Evolutionary conservation across 2,329 filamentous ascomycete genomes (phyloP).

Genomic region (Botryosphaeria agaves): DNA sequence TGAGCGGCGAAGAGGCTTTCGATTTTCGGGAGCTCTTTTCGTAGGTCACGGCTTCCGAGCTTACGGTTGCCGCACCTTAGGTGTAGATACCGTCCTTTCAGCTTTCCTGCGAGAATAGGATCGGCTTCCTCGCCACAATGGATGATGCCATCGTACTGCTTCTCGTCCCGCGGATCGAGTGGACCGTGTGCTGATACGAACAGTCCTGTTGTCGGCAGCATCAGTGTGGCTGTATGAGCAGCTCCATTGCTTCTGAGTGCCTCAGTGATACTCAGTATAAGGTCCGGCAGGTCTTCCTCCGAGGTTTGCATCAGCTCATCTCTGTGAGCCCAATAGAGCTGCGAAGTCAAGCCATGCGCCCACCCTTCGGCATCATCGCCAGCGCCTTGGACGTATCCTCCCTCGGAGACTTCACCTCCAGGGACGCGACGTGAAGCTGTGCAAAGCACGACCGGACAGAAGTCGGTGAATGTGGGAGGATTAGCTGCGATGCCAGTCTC

Average conservation of each 20-base stretch:
- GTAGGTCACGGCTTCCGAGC: constrained; percentile 66
- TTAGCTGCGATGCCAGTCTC: constrained; percentile 35
- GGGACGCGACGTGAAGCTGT: constrained; percentile 61
- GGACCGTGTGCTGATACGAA: constrained; percentile 23
- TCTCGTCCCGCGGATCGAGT: constrained; percentile 18
- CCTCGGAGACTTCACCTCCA: constrained; percentile 50
- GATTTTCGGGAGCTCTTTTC: constrained; percentile 48
- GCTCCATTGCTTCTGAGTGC: constrained; percentile 4
- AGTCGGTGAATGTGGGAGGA: constrained; percentile 34
- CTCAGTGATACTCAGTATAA: constrained; percentile 26
- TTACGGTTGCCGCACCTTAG: constrained; percentile 58
- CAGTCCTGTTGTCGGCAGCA: constrained; percentile 23
- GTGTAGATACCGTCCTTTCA: constrained; percentile 31
- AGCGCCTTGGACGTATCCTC: constrained; percentile 81
- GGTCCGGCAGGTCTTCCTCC: constrained; percentile 44
- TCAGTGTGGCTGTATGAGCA: constrained; percentile 15
- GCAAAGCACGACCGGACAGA: constrained; percentile 63
- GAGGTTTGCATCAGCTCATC: constrained; percentile 40
- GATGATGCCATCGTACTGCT: constrained; percentile 21
- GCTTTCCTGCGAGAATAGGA: constrained; percentile 7
- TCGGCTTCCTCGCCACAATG: constrained; percentile 27
- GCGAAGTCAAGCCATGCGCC: constrained; percentile 63
- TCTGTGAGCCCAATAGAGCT: constrained; percentile 61
- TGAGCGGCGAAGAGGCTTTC: constrained; percentile 31
- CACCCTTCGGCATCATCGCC: constrained; percentile 92